Evolutionary conservation across 2,329 filamentous ascomycete genomes (phyloP), one percentile per base, ranked within the genome.

Genomic region (Claviceps africana): DNA sequence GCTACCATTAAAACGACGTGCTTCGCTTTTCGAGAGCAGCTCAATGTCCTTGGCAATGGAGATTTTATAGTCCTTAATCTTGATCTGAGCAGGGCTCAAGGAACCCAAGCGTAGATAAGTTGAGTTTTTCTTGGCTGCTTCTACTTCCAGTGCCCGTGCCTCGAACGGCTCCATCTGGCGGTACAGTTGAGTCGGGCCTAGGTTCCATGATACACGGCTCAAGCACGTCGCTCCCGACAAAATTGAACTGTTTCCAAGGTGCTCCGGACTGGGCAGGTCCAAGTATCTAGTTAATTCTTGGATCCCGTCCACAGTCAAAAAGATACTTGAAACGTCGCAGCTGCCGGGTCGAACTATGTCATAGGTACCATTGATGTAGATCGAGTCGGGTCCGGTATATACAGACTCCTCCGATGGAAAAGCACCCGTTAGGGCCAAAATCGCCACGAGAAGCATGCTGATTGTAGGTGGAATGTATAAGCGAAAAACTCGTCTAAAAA

Each of bases 401-500:
- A 70, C 64, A 49, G 59, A 58, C 5, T 57, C 53, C 48, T 70
- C 67, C 5, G 65, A 63, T 33, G 59, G 60, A 56, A 70, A 70
- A 2, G 56, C 65, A 28, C 67, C 67, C 48, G 63, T 53, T 56
- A 70, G 68, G 6, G 67, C 68, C 9, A 70, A 59, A 46, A 70
- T 48, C 4, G 67, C 66, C 6, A 71, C 67, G 11, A 67, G 28
- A 51, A 69, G 64, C 66, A 70, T 70, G 60, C 65, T 69, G 51
- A 70, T 64, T 15, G 66, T 68, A 39, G 67, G 65, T 5, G 69
- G 69, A 10, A 69, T 62, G 54, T 68, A 70, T 13, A 71, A 65
- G 5, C 69, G 66, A 50, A 70, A 69, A 1, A 64, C 60, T 9
- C 69, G 66, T 35, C 69, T 54, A 25, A 71, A 67, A 21, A 67